Percentiles rank a stretch among this genome's conserved stretches.
Conservation (phyloP, 1,284 basidiomycete genomes). For the Apiotrichum gracile region DNA sequence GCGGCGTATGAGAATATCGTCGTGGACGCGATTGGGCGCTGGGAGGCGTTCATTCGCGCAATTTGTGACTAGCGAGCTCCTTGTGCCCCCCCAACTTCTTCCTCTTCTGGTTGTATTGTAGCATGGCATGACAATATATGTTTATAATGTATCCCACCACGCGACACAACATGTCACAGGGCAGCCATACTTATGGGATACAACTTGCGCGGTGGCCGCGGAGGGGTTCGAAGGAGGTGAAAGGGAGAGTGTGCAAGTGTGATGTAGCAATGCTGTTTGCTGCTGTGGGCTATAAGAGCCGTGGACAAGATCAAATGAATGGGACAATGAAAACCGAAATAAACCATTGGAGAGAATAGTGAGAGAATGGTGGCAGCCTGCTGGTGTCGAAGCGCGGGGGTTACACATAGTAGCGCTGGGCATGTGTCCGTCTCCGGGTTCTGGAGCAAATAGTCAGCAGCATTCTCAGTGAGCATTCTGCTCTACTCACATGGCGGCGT, state of each 20-base stretch:
- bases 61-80: constrained; percentile 12
- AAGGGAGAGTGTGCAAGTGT: too few relatives aligned
- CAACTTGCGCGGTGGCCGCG: too few relatives aligned
- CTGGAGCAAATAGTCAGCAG: not conserved
- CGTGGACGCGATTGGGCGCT: constrained; percentile 35
- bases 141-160: not conserved
- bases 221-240: too few relatives aligned
- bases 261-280: not conserved
- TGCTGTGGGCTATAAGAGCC: too few relatives aligned
- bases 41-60: constrained; percentile 38
- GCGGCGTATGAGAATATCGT: constrained; percentile 34
- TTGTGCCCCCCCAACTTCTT: too few relatives aligned
- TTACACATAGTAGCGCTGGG: constrained; percentile 11
- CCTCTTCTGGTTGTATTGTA: not conserved
- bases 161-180: not conserved
- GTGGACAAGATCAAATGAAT: too few relatives aligned
- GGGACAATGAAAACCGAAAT: not conserved
- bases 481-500: not conserved
- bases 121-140: constrained; percentile 3
- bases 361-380: not conserved
- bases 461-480: not conserved
- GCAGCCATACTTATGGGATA: not conserved
- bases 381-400: too few relatives aligned
- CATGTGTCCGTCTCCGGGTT: constrained; percentile 5
- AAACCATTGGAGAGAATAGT: not conserved